phyloP scores from a whole-genome alignment of 106 monocot genomes.

The Phalaenopsis equestris region DNA sequence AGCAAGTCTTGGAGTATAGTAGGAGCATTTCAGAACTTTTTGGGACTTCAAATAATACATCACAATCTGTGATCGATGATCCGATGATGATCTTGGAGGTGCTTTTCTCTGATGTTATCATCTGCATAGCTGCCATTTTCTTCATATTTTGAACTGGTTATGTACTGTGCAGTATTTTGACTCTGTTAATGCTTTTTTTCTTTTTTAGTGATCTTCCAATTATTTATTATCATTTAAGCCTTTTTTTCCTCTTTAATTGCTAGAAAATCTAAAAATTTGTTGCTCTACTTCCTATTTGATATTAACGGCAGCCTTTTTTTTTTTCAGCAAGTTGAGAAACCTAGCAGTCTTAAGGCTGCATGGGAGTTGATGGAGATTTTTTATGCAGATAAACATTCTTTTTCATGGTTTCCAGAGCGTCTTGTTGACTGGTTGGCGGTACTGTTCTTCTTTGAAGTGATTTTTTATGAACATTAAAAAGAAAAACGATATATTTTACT shows the following conservation, averaged over 20 bases:
- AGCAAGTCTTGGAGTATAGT: constrained; percentile 75
- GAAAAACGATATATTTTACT: neutral
- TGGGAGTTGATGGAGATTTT: constrained; percentile 87
- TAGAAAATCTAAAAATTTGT: neutral
- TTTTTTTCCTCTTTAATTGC: neutral
- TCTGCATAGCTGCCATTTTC: neutral
- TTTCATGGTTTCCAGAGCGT: constrained; percentile 72
- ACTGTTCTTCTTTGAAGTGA: constrained; percentile 30
- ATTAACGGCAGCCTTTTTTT: constrained; percentile 1
- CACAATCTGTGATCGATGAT: constrained; percentile 46
- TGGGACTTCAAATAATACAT: constrained; percentile 19
- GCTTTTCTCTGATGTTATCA: neutral
- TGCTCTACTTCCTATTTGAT: neutral
- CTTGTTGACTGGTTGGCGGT: constrained; percentile 97
- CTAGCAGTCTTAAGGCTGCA: constrained; percentile 66
- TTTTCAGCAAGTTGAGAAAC: constrained; percentile 37
- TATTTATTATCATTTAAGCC: neutral
- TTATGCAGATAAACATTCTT: constrained; percentile 75
- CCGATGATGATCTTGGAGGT: constrained; percentile 58
- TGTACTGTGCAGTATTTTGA: neutral
- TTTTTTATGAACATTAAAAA: neutral
- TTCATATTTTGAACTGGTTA: neutral
- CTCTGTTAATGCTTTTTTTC: neutral
- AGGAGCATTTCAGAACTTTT: constrained; percentile 55
- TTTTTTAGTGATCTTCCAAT: neutral